Conservation (phyloP, 108 stramenopile species). For the Fistulifera solaris region DNA sequence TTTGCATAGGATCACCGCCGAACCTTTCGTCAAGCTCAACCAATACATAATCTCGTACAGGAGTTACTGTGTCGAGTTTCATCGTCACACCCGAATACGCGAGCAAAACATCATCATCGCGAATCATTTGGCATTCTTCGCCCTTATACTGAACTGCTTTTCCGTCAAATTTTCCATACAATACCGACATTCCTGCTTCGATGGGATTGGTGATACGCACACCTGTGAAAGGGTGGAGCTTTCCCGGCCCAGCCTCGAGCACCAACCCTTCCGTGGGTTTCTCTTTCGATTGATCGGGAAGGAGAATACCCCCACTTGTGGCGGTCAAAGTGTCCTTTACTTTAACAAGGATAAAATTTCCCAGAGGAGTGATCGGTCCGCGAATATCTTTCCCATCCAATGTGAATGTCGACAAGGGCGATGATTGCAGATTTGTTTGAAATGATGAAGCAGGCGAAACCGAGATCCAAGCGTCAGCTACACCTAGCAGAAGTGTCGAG, state of each 20-base stretch:
- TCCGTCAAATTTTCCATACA: slow-evolving; percentile 93
- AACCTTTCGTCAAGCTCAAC: slow-evolving; percentile 45
- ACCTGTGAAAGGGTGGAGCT: slow-evolving; percentile 81
- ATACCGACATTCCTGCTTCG: slow-evolving; percentile 62
- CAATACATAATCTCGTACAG: slow-evolving; percentile 86
- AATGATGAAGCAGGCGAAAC: no score
- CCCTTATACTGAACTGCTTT: slow-evolving; percentile 83
- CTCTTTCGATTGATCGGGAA: slow-evolving; percentile 86
- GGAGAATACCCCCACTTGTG: slow-evolving; percentile 82
- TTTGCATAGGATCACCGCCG: slow-evolving; percentile 49
- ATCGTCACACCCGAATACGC: slow-evolving; percentile 78
- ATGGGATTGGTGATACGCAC: slow-evolving; percentile 78
- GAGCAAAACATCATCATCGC: slow-evolving; percentile 88
- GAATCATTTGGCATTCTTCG: slow-evolving; percentile 82
- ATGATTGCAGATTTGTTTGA: no score
- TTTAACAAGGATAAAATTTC: slow-evolving; percentile 75
- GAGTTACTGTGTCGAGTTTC: slow-evolving; percentile 72
- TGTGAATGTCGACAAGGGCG: slow-evolving; percentile 11
- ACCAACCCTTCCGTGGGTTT: slow-evolving; percentile 86
- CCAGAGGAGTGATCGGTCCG: slow-evolving; percentile 76
- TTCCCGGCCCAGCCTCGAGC: slow-evolving; percentile 85
- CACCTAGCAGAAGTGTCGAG: no score
- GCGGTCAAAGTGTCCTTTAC: slow-evolving; percentile 80
- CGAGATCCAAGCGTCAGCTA: no score
- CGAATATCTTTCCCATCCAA: slow-evolving; percentile 69